Evolutionary conservation across 768 basidiomycete genomes (phyloP).

Genomic region (Austroboletus eburneus): DNA sequence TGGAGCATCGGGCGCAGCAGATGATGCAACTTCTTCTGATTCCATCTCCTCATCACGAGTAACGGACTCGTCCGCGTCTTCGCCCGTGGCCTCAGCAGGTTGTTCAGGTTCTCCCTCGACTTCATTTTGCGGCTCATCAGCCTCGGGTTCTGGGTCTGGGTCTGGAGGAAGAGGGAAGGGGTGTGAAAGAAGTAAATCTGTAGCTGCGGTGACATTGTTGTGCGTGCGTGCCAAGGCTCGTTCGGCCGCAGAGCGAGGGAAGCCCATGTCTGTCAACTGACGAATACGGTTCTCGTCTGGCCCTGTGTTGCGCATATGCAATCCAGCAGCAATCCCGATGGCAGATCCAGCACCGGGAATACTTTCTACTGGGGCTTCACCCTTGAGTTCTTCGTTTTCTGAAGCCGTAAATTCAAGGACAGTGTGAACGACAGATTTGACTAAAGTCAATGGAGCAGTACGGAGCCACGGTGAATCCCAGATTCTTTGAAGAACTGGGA

Average conservation of each 20-base stretch:
- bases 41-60: constrained; percentile 28
- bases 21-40: constrained; percentile 17
- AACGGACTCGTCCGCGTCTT: constrained; percentile 20
- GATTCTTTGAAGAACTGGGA: constrained; percentile 62
- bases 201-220: constrained; percentile 86
- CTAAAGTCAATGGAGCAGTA: constrained; percentile 67
- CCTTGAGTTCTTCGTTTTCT: constrained; percentile 71
- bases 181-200: constrained; percentile 80
- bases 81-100: constrained; percentile 28
- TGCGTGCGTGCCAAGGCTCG: constrained; percentile 78
- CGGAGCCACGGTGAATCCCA: constrained; percentile 87
- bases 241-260: constrained; percentile 83
- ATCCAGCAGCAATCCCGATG: constrained; percentile 29
- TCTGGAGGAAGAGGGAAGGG: constrained; percentile 76
- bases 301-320: constrained; percentile 36
- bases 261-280: constrained; percentile 95
- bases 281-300: constrained; percentile 77
- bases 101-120: constrained; percentile 16
- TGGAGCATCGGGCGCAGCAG: constrained; percentile 16
- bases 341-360: constrained; percentile 30
- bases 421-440: constrained; percentile 69
- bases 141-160: constrained; percentile 34
- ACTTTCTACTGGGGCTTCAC: constrained; percentile 37
- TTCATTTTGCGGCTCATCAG: constrained; percentile 18
- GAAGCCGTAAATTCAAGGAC: constrained; percentile 78